Evolutionary conservation across 2,329 filamentous ascomycete species (phyloP).

Genomic region (Cercospora janseana): DNA sequence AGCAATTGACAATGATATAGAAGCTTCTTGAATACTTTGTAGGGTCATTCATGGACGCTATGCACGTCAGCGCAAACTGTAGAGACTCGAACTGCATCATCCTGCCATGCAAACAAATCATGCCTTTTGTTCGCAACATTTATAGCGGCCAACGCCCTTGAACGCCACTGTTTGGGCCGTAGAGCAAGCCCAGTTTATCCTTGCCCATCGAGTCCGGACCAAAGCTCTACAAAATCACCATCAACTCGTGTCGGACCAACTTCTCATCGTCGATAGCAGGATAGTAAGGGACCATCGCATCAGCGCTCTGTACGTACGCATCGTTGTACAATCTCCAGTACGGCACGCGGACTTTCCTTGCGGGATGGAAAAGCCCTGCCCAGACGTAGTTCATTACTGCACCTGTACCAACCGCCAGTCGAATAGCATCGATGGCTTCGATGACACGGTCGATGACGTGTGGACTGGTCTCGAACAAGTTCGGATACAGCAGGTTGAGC

Average conservation of each 20-base stretch:
- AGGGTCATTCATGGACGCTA: neutral
- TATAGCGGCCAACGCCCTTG: neutral
- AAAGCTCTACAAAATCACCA: slow-evolving; percentile 25
- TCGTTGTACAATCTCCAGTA: slow-evolving; percentile 98
- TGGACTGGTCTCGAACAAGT: slow-evolving; percentile 94
- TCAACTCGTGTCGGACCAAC: slow-evolving; percentile 60
- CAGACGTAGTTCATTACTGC: slow-evolving; percentile 97
- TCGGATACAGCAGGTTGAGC: slow-evolving; percentile 92
- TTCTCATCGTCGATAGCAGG: slow-evolving; percentile 80
- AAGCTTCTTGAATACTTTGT: neutral
- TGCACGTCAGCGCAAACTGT: slow-evolving; percentile 5
- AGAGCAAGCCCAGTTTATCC: too few relatives aligned
- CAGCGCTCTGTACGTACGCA: slow-evolving; percentile 88
- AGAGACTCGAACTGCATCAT: neutral
- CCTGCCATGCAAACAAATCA: neutral
- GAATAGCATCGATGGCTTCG: slow-evolving; percentile 93
- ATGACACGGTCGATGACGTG: slow-evolving; percentile 98
- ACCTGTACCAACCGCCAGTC: slow-evolving; percentile 88
- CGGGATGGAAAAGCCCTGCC: slow-evolving; percentile 96
- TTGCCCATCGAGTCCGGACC: too few relatives aligned
- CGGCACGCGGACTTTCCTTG: slow-evolving; percentile 86
- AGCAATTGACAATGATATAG: neutral
- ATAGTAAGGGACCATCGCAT: slow-evolving; percentile 96
- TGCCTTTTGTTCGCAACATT: neutral
- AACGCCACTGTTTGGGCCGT: neutral